These are phyloP conservation scores for Acacia concinna DNA, from an alignment of 331 rosid species.

Conservation along the genomic window DNA sequence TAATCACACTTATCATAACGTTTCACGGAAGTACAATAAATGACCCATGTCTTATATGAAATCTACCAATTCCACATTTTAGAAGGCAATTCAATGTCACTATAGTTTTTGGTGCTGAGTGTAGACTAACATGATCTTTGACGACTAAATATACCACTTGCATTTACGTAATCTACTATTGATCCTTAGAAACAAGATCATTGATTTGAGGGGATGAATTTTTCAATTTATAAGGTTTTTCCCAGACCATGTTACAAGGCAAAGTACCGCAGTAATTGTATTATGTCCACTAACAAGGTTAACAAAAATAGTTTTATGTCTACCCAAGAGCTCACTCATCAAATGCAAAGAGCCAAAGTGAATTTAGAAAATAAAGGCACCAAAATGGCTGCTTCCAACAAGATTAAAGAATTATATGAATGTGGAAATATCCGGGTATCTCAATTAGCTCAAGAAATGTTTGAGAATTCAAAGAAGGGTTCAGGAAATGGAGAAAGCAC, in stretches of 20 bases:
- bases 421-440: neutral
- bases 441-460: too few species aligned
- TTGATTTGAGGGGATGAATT: neutral
- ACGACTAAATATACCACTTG: neutral
- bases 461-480: neutral
- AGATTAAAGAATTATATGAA: neutral
- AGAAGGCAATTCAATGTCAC: neutral
- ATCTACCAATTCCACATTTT: neutral
- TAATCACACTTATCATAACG: neutral
- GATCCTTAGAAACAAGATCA: neutral
- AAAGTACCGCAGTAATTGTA: neutral
- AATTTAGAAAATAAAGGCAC: too few species aligned
- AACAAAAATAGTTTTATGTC: neutral
- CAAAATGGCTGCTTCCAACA: neutral
- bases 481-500: slow-evolving; percentile 18
- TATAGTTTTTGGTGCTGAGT: neutral
- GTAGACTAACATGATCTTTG: neutral
- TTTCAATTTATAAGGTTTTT: neutral
- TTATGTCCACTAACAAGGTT: neutral
- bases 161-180: neutral
- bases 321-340: neutral
- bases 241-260: neutral
- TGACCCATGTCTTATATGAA: neutral
- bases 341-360: neutral
- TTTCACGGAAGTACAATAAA: neutral